A percentile compares a stretch with the other conserved stretches of the same genome.
phyloP scores from a whole-genome alignment of 2,329 filamentous ascomycete species.

The Ascochyta viciae-villosae region DNA sequence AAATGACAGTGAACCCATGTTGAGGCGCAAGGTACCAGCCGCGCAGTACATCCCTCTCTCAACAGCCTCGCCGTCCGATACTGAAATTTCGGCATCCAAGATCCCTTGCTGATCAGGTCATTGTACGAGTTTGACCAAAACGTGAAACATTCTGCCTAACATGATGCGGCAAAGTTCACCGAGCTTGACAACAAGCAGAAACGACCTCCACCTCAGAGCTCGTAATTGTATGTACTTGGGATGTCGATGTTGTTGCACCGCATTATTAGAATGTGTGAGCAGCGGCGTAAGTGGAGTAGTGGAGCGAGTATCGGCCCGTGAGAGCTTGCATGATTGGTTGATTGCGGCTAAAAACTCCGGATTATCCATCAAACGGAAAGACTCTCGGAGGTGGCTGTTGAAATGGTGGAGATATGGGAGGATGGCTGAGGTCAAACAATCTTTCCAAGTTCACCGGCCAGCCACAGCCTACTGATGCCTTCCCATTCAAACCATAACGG shows the following conservation, averaged over 20 bases:
- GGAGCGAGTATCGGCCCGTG: constrained; percentile 6
- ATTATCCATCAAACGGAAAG: neutral
- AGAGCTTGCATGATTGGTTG: neutral
- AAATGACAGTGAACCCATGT: neutral
- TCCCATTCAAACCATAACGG: neutral
- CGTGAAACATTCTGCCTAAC: constrained; percentile 3
- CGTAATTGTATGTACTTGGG: neutral
- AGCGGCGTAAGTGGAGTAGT: constrained; percentile 10
- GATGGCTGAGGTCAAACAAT: neutral
- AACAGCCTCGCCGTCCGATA: constrained; percentile 4
- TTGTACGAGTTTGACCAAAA: neutral
- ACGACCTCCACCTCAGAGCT: neutral
- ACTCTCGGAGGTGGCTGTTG: constrained; percentile 1
- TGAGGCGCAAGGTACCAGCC: constrained; percentile 18
- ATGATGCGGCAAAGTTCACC: neutral
- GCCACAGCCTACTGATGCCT: neutral
- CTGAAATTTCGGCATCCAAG: neutral
- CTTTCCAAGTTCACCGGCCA: neutral
- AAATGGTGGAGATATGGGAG: neutral
- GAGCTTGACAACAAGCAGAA: neutral
- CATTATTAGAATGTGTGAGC: constrained; percentile 14
- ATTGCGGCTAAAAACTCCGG: neutral
- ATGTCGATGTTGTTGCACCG: constrained; percentile 2
- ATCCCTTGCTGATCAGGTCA: neutral
- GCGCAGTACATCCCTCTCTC: constrained; percentile 3